These are phyloP conservation scores for Atkinsonella hypoxylon DNA, from an alignment of 2,329 filamentous ascomycete species.

Conservation along the genomic window DNA sequence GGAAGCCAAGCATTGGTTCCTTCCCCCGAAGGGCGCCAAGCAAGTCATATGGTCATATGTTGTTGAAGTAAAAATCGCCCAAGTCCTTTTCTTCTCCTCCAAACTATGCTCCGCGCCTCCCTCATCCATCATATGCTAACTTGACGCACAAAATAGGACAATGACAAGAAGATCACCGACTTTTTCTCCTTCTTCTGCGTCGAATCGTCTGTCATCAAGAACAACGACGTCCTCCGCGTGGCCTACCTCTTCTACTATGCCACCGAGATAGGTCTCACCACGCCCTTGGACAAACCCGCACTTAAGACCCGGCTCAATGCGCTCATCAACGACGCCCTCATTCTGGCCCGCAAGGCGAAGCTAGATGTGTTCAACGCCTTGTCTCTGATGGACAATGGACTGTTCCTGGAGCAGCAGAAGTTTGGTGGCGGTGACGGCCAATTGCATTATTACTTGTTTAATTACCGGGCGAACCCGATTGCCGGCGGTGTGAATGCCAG, in stretches of 20 bases:
- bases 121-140: neutral
- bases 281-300: constrained; percentile 39
- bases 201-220: constrained; percentile 81
- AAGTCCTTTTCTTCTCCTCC: neutral
- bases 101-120: neutral
- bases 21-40: constrained; percentile 53
- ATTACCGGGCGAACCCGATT: constrained; percentile 83
- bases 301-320: constrained; percentile 71
- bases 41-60: constrained; percentile 93
- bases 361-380: constrained; percentile 98
- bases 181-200: constrained; percentile 96
- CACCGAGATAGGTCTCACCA: constrained; percentile 60
- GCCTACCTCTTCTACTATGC: constrained; percentile 98
- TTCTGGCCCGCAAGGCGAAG: constrained; percentile 68
- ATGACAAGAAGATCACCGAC: constrained; percentile 76
- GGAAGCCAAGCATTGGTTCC: constrained; percentile 82
- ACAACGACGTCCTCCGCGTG: constrained; percentile 68
- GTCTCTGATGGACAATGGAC: constrained; percentile 82
- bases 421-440: constrained; percentile 92
- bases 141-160: constrained; percentile 23
- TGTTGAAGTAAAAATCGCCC: constrained; percentile 51
- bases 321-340: constrained; percentile 73
- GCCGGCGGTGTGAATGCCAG: constrained; percentile 70
- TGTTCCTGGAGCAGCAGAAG: constrained; percentile 89
- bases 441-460: constrained; percentile 95